Evolutionary conservation across 2,329 filamentous ascomycete genomes (phyloP), one percentile per base, ranked within the genome.

Genomic region (Aotearoamyces nothofagi): DNA sequence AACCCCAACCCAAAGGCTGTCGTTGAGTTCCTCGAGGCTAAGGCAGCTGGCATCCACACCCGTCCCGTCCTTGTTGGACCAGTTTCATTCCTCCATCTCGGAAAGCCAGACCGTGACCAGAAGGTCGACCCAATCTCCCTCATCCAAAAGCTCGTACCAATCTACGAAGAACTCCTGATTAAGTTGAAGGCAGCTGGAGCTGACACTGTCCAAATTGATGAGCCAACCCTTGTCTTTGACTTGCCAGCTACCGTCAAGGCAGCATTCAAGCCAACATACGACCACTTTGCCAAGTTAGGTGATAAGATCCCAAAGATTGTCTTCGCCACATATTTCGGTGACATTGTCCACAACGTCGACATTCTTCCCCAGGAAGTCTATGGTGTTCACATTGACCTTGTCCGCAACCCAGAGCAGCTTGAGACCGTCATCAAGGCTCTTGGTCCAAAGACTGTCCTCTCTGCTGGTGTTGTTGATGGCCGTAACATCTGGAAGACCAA

Each of bases 401-500:
- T 96, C 60, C 84, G 90, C 57, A 87, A 94, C 71, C 90, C 90
- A 32, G 87, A 96, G 69, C 90, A 98, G 68, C 78, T 98, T 40
- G 75, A 90, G 38, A 72, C 78, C 42, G 83, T 98, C 49, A 58
- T 83, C 45, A 67, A 64, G 51, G 77, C 84, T 50, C 74, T 98
- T 41, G 84, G 83, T 55, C 61, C 82, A 55, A 83, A 84, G 57
- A 92, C 93, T 55, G 60, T 84, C 45, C 77, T 98, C 43, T 98
- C 90, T 43, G 79, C 76, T 41, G 90, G 90, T 82, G 80, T 98
- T 47, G 90, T 98, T 44, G 86, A 98, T 50, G 90, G 90, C 50
- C 84, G 90, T 52, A 98, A 98, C 73, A 96, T 98, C 69, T 98
- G 90, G 90, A 98, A 98, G 81, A 94, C 84, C 63, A 92, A 96